A percentile compares a stretch with the other conserved stretches of the same genome.
These are phyloP conservation scores for Zhuliangozyma blackwelliae DNA, from an alignment of 1,139 yeast species.

Conservation along the genomic window DNA sequence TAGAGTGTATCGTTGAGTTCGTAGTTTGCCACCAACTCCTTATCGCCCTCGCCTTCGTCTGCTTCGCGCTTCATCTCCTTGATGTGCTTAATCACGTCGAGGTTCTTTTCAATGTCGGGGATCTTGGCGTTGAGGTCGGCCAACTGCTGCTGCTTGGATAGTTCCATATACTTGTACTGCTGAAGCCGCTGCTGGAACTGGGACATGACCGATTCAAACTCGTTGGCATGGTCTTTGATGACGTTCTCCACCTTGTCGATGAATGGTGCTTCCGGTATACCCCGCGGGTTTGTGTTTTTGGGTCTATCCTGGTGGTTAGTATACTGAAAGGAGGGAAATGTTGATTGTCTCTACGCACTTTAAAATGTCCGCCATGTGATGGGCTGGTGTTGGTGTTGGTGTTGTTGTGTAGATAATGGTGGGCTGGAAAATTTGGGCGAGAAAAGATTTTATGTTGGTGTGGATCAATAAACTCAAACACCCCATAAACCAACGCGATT, in stretches of 20 bases:
- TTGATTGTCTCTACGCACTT: constrained; percentile 17
- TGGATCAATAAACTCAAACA: not conserved
- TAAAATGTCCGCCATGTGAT: constrained; percentile 18
- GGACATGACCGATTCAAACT: constrained; percentile 64
- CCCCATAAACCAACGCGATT: too few relatives aligned
- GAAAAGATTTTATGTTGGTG: not conserved
- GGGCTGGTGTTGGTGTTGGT: too few relatives aligned
- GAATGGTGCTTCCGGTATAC: constrained; percentile 96
- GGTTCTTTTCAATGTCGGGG: constrained; percentile 85
- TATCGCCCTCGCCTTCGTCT: constrained; percentile 28
- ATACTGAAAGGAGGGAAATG: too few relatives aligned
- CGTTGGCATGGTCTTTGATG: constrained; percentile 59
- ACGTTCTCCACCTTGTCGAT: constrained; percentile 78
- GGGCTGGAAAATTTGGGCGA: too few relatives aligned
- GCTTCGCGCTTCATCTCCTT: constrained; percentile 38
- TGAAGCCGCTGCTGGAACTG: constrained; percentile 78
- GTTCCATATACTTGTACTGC: constrained; percentile 83
- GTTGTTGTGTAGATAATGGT: too few relatives aligned
- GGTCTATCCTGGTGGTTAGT: constrained; percentile 29
- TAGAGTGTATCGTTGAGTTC: constrained; percentile 91
- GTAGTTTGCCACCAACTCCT: constrained; percentile 63
- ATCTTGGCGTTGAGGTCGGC: constrained; percentile 68
- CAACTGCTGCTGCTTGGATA: constrained; percentile 68
- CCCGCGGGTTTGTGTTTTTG: constrained; percentile 71
- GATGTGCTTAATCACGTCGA: constrained; percentile 65